Evolutionary conservation across 2,329 filamentous ascomycete genomes (phyloP).

Genomic region (Colletotrichum viniferum): DNA sequence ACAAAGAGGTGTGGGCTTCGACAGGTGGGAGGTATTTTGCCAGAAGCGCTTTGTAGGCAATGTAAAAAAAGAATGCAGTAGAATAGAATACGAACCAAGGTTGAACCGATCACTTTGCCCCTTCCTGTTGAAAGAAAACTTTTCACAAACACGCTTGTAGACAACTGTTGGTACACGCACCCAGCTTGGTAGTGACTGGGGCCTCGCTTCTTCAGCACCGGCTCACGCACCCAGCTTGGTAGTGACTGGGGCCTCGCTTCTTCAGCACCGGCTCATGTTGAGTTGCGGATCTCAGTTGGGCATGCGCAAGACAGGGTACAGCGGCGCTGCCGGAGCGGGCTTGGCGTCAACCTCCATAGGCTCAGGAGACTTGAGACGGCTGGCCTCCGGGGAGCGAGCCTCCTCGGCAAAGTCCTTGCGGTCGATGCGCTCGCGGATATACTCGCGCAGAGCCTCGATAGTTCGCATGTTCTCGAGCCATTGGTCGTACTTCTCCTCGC

Average conservation of each 20-base stretch:
- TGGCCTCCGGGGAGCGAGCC: neutral
- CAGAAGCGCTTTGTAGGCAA: neutral
- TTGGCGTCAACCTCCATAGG: conserved; percentile 22
- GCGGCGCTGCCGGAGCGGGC: conserved; percentile 21
- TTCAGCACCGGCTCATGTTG: neutral
- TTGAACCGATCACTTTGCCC: conserved; percentile 16
- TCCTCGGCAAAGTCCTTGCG: conserved; percentile 56
- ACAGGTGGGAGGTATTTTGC: conserved; percentile 6
- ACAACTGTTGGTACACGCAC: conserved; percentile 18
- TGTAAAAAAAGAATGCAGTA: conserved; percentile 10
- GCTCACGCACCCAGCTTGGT: no score
- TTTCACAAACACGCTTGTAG: conserved; percentile 17
- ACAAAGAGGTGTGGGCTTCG: conserved; percentile 15
- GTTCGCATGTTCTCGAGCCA: conserved; percentile 71
- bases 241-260: neutral
- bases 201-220: neutral
- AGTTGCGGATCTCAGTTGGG: conserved; percentile 30
- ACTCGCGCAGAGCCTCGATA: conserved; percentile 65
- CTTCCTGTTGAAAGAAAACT: neutral
- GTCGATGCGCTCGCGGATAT: conserved; percentile 62
- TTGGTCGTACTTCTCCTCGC: conserved; percentile 66
- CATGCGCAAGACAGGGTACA: conserved; percentile 46
- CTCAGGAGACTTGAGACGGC: conserved; percentile 28
- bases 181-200: neutral
- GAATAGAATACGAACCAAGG: conserved; percentile 19